Percentiles rank a stretch among this genome's conserved stretches.
These are phyloP conservation scores for Acanthamoeba lenticulata DNA, from an alignment of 208 protist genomes.

Conservation along the genomic window DNA sequence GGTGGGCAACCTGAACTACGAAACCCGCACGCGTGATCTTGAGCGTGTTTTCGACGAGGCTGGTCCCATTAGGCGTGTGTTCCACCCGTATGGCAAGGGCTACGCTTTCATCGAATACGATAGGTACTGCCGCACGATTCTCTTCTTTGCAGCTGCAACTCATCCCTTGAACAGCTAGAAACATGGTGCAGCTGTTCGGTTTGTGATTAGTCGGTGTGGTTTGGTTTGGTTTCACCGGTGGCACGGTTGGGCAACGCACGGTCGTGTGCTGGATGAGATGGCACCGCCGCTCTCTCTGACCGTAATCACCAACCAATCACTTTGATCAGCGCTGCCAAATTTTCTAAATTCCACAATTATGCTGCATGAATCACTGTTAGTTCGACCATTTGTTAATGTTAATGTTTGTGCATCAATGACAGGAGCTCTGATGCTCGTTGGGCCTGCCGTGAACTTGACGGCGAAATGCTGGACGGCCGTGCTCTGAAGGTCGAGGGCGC, in stretches of 20 bases:
- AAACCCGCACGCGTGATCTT: background rate
- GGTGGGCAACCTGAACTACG: conserved; percentile 31
- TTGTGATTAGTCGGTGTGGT: background rate
- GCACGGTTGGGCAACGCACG: background rate
- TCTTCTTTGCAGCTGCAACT: background rate
- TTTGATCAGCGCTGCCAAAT: too few species aligned
- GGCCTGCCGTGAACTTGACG: background rate
- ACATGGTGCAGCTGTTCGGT: background rate
- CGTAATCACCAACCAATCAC: too few species aligned
- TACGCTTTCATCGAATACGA: conserved; percentile 23
- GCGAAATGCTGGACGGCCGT: background rate
- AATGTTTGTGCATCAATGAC: background rate
- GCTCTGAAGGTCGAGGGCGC: background rate
- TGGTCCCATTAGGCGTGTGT: background rate
- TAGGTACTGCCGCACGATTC: background rate
- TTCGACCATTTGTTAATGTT: background rate
- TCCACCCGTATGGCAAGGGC: background rate
- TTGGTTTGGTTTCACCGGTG: background rate
- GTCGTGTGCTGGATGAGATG: background rate
- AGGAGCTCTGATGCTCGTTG: conserved; percentile 9
- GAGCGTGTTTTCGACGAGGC: background rate
- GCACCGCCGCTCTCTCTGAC: too few species aligned
- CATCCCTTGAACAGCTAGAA: background rate
- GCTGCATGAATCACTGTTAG: background rate
- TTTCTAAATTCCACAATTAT: background rate